Percentiles rank a stretch among this genome's conserved stretches.
Conservation (phyloP, 176 grass and related monocot genomes). For the Oryza meridionalis region DNA sequence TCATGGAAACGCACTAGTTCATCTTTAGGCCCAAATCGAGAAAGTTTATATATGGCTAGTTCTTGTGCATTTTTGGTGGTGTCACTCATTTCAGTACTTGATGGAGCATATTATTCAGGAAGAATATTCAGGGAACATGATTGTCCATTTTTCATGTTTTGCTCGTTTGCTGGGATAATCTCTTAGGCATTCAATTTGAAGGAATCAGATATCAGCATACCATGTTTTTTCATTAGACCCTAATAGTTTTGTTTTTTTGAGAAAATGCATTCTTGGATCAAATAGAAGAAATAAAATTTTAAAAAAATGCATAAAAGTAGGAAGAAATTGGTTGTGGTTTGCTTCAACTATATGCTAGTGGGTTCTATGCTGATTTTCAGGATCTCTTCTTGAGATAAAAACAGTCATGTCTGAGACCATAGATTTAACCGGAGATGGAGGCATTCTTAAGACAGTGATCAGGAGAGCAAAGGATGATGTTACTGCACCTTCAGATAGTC, state of each 20-base stretch:
- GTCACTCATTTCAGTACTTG: not conserved
- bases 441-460: constrained; percentile 58
- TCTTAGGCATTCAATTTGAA: not conserved
- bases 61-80: not conserved
- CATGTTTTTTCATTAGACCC: not conserved
- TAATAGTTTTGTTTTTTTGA: not conserved
- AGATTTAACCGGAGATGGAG: constrained; percentile 71
- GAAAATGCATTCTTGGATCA: not conserved
- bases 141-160: not conserved
- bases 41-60: not conserved
- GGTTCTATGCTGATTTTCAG: constrained; percentile 16
- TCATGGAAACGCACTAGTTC: not conserved
- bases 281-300: not conserved
- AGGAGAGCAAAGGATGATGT: constrained; percentile 59
- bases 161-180: not conserved
- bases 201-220: not conserved
- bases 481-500: constrained; percentile 60
- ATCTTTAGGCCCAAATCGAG: not conserved
- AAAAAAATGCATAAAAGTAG: not conserved
- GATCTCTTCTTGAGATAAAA: not conserved
- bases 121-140: not conserved
- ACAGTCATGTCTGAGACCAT: constrained; percentile 43
- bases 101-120: not conserved
- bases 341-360: not conserved
- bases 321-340: not conserved